Conservation (phyloP, 1,284 basidiomycete species). For the Sanghuangporus sanghuang region DNA sequence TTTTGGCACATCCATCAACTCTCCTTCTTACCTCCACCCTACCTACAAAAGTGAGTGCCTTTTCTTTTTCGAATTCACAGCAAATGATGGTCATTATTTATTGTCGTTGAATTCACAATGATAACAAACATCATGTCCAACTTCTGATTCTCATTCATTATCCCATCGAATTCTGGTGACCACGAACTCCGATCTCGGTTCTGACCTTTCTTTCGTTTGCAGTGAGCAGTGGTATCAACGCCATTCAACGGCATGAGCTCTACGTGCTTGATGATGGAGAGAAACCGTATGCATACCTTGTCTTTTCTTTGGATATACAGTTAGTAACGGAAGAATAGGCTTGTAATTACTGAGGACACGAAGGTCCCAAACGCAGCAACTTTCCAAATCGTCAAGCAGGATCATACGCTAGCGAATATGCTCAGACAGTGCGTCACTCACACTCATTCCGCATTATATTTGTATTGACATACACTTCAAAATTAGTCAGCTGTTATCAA, state of each 20-base stretch:
- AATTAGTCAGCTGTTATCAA: constrained; percentile 77
- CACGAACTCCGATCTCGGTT: not conserved
- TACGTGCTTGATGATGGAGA: constrained; percentile 92
- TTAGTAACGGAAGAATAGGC: not conserved
- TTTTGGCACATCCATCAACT: not conserved
- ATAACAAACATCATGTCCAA: constrained; percentile 37
- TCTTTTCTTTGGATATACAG: not conserved
- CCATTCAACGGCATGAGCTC: constrained; percentile 88
- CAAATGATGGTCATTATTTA: constrained; percentile 56
- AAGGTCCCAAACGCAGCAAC: constrained; percentile 97
- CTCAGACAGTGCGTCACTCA: constrained; percentile 73
- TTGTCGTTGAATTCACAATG: constrained; percentile 61
- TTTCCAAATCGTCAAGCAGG: constrained; percentile 91
- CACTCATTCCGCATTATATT: constrained; percentile 2
- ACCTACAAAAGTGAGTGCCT: constrained; percentile 15
- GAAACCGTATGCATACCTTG: constrained; percentile 62
- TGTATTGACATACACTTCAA: not conserved
- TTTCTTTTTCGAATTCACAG: not conserved
- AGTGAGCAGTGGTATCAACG: constrained; percentile 63
- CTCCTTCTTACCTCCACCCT: not conserved
- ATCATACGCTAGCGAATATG: constrained; percentile 97
- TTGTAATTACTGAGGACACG: constrained; percentile 65
- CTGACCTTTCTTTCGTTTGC: constrained; percentile 11
- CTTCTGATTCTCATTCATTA: constrained; percentile 27
- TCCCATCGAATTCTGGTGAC: not conserved